These are phyloP conservation scores for Solanum sitiens DNA, from an alignment of 257 asterid genomes.

Conservation along the genomic window DNA sequence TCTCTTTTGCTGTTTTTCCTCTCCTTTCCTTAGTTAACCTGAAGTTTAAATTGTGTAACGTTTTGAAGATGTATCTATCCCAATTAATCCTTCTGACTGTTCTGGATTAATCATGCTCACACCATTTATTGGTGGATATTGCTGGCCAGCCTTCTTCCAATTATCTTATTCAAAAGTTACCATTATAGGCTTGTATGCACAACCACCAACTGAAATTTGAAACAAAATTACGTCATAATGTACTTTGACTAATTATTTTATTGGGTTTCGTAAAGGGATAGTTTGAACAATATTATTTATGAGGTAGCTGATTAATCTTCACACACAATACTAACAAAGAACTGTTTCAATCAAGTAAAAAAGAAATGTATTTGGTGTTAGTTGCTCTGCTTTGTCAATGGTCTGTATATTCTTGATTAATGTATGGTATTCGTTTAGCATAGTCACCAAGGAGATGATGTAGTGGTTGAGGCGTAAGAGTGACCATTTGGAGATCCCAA, in stretches of 20 bases:
- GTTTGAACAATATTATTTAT: background rate
- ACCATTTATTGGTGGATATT: background rate
- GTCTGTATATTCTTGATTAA: background rate
- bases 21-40: background rate
- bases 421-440: background rate
- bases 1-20: slow-evolving; percentile 2
- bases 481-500: background rate
- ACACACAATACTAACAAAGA: background rate
- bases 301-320: background rate
- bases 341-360: background rate
- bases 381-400: background rate
- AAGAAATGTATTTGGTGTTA: background rate
- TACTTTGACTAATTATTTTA: background rate
- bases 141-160: background rate
- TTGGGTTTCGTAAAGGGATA: background rate
- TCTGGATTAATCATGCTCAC: background rate
- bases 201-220: background rate
- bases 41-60: background rate
- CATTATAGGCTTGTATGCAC: background rate
- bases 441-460: background rate
- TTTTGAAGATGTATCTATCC: background rate
- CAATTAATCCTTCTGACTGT: background rate
- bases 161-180: background rate
- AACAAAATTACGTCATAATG: background rate
- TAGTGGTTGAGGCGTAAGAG: background rate